Conservation (phyloP, 345 rosid species). For the Sisymbrium altissimum region DNA sequence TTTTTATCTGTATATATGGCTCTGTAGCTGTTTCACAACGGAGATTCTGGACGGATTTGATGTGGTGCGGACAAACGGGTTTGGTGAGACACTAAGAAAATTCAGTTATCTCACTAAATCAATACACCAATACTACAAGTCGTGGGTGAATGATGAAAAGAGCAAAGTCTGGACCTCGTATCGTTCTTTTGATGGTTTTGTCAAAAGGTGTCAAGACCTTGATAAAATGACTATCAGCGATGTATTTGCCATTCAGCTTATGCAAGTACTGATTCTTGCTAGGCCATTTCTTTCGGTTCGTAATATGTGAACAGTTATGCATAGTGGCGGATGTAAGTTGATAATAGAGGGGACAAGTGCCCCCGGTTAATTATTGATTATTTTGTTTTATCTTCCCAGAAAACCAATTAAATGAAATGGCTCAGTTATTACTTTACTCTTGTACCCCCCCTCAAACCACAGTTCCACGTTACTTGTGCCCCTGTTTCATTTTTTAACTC, state of each 20-base stretch:
- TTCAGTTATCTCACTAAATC: slow-evolving; percentile 72
- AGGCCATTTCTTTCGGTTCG: neutral
- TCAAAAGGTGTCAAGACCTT: slow-evolving; percentile 67
- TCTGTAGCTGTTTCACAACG: slow-evolving; percentile 78
- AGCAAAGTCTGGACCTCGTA: slow-evolving; percentile 32
- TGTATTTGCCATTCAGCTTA: no score
- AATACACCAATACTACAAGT: slow-evolving; percentile 59
- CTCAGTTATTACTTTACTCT: no score
- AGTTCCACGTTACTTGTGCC: no score
- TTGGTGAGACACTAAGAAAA: slow-evolving; percentile 74
- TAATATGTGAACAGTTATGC: no score
- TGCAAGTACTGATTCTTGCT: slow-evolving; percentile 44
- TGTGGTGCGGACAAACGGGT: slow-evolving; percentile 67
- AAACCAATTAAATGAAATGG: no score
- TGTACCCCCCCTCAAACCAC: no score
- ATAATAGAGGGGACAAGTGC: no score
- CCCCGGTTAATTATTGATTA: no score
- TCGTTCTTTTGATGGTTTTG: slow-evolving; percentile 59
- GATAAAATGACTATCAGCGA: slow-evolving; percentile 83
- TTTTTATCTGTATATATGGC: neutral
- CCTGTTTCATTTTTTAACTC: no score
- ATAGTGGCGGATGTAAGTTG: no score
- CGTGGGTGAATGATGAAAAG: slow-evolving; percentile 37
- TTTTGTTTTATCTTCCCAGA: no score
- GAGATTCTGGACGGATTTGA: slow-evolving; percentile 94